Evolutionary conservation across 345 rosid genomes (phyloP).

Genomic region (Linum tenue): DNA sequence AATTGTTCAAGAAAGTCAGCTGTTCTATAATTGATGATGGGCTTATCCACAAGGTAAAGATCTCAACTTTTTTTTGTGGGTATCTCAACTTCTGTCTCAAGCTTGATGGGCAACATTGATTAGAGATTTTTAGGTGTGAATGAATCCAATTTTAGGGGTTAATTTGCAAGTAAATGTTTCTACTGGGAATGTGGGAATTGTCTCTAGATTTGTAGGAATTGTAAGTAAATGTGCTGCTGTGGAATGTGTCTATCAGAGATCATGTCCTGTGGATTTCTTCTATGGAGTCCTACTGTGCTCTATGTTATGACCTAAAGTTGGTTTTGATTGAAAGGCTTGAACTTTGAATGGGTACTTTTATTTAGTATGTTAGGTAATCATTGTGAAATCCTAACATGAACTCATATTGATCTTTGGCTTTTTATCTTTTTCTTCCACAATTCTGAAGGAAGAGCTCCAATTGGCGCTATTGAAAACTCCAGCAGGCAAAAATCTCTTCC

Average conservation of each 20-base stretch:
- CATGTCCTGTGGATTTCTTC: too few relatives aligned
- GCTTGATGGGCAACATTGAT: neutral
- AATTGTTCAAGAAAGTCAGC: constrained; percentile 21
- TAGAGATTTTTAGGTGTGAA: neutral
- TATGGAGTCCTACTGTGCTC: too few relatives aligned
- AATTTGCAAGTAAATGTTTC: too few relatives aligned
- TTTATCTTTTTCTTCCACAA: neutral
- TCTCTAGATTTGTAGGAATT: too few relatives aligned
- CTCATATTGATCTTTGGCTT: neutral
- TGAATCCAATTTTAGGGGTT: too few relatives aligned
- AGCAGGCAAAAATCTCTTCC: constrained; percentile 8
- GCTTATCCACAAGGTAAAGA: constrained; percentile 14
- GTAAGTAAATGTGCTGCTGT: too few relatives aligned
- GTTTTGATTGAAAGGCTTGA: neutral
- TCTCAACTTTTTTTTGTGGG: neutral
- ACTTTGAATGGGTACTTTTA: neutral
- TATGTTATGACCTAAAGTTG: neutral
- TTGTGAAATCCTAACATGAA: neutral
- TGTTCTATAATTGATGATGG: constrained; percentile 18
- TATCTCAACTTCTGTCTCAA: neutral
- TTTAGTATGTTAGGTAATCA: neutral
- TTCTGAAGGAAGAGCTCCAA: constrained; percentile 20
- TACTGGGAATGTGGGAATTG: too few relatives aligned
- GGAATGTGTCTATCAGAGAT: too few relatives aligned
- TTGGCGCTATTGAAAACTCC: constrained; percentile 18